phyloP scores from a whole-genome alignment of 2,329 filamentous ascomycete genomes.

The Rutstroemia sp. region DNA sequence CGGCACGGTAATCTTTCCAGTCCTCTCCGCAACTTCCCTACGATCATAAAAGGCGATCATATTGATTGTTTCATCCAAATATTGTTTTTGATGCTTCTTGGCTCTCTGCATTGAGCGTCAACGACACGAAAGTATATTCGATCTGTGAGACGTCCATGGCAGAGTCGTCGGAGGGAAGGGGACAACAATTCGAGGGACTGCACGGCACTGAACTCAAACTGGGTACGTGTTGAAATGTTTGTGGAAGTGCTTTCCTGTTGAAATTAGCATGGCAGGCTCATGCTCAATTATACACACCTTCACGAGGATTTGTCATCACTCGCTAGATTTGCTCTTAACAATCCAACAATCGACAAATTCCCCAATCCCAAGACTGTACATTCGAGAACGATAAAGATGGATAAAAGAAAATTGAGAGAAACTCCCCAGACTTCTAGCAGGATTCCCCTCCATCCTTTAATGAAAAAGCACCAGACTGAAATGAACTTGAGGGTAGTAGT shows the following conservation, averaged over 20 bases:
- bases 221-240: not conserved
- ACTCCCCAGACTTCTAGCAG: slow-evolving; percentile 3
- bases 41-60: slow-evolving; percentile 7
- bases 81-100: not conserved
- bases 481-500: slow-evolving; percentile 20
- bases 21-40: not conserved
- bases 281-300: slow-evolving; percentile 5
- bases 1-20: not conserved
- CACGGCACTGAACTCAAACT: not conserved
- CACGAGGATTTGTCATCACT: slow-evolving; percentile 4
- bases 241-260: slow-evolving; percentile 5
- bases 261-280: slow-evolving; percentile 4
- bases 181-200: no score
- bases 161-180: no score
- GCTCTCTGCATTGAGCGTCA: not conserved
- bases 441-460: slow-evolving; percentile 21
- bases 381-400: slow-evolving; percentile 1
- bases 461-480: slow-evolving; percentile 16
- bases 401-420: slow-evolving; percentile 10
- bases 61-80: not conserved
- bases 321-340: not conserved
- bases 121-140: not conserved
- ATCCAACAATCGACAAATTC: not conserved
- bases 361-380: not conserved
- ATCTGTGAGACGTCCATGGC: no score